Base-by-base conservation (phyloP, 208 protist species). In the Crithidia brevicula region DNA sequence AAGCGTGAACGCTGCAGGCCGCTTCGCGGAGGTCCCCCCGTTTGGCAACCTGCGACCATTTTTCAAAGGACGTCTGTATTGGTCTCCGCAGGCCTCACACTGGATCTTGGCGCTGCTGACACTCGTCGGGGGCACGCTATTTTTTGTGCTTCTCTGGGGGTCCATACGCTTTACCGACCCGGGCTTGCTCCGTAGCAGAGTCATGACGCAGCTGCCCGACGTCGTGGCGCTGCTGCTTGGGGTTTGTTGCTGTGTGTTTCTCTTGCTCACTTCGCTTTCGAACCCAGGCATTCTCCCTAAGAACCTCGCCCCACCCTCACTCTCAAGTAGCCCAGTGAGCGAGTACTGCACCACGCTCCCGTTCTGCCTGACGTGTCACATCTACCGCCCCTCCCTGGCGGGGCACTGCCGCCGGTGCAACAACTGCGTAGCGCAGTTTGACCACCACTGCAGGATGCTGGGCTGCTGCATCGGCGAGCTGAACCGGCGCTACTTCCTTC, bases 381-480 rank as follows among this genome's bases (percentile, higher is more conserved):
- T 76, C 28, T 65, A 76, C 63, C 70, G 70, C 2, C 70, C 70
- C 6, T 70, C 70, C 16, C 56, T 63, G 45, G 62, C 61, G n/a
- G 70, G 61, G 27, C 70, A 76, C 62, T 76, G 70, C 30, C 23
- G 53, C 7, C 70, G 70, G 7, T 76, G 70, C 54, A 76, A 76
- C 57, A 76, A 76, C 56, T 76, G 70, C 25, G 62, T 76, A 3
- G 70, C 70, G 22, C 47, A 66, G 62, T 53, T 76, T 22, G 70
- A 76, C 58, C 70, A 70, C 33, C 70, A 76, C 62, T 76, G 70
- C 56, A 51, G 62, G 15, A 66, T 70, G 36, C 56, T 76, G n/a
- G 70, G 70, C 34, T 76, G 70, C 61, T 76, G 70, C 30, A 70
- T 76, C 23, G 70, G 70, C 22, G 70, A 76, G 42, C 62, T 76